A percentile compares a stretch with the other conserved stretches of the same genome.
Conservation (phyloP, 1,284 basidiomycete species). For the Tremellales sp. region DNA sequence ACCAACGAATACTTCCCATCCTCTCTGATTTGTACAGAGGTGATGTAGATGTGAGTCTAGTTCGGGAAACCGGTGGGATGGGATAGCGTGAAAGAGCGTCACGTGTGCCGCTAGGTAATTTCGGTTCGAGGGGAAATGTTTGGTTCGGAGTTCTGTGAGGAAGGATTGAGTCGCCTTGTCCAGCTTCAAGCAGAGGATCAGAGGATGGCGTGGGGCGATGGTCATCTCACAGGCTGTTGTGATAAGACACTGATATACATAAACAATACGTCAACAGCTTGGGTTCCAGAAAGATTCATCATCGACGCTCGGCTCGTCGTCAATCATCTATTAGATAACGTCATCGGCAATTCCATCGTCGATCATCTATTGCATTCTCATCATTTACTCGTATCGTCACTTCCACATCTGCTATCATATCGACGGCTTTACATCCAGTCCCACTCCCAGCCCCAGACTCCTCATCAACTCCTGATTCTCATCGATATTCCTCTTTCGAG, state of each 20-base stretch:
- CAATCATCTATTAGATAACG: too few relatives aligned
- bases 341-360: too few relatives aligned
- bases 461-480: conserved; percentile 20
- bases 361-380: too few relatives aligned
- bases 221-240: too few relatives aligned
- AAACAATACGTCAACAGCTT: too few relatives aligned
- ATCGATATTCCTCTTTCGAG: conserved; percentile 16
- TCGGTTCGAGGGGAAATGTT: conserved; percentile 27
- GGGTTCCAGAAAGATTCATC: too few relatives aligned
- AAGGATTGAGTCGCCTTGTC: conserved; percentile 21
- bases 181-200: conserved; percentile 27
- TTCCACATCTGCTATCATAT: too few relatives aligned
- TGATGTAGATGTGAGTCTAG: conserved; percentile 14
- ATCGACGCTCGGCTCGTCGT: too few relatives aligned
- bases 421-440: too few relatives aligned
- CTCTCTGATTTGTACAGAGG: conserved; percentile 9
- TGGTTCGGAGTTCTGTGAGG: conserved; percentile 23
- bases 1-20: conserved; percentile 26
- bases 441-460: conserved; percentile 15
- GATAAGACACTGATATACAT: too few relatives aligned
- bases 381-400: too few relatives aligned
- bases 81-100: conserved; percentile 34
- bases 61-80: conserved; percentile 19
- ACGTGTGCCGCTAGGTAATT: conserved; percentile 31
- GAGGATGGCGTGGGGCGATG: conserved; percentile 9